Percentiles rank a stretch among this genome's conserved stretches.
These are phyloP conservation scores for Neospermospora avenae DNA, from an alignment of 2,329 filamentous ascomycete genomes.

Conservation along the genomic window DNA sequence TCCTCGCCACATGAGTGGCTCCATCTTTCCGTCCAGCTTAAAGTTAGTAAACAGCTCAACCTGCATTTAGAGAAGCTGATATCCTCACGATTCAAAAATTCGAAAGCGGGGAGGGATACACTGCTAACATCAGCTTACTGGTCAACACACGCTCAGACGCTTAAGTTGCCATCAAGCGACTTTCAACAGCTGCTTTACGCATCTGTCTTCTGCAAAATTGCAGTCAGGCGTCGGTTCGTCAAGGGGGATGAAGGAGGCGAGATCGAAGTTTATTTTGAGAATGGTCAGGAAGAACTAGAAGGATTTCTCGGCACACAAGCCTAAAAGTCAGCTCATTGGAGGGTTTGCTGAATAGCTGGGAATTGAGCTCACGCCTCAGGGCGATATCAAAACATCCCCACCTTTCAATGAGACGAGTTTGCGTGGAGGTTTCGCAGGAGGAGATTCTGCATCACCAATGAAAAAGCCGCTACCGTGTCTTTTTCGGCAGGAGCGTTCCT, in stretches of 20 bases:
- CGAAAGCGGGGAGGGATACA: no score
- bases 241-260: slow-evolving; percentile 30
- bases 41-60: no score
- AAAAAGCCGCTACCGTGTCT: slow-evolving; percentile 5
- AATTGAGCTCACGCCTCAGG: slow-evolving; percentile 41
- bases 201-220: no score
- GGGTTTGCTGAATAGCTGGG: slow-evolving; percentile 42
- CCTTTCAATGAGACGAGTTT: slow-evolving; percentile 50
- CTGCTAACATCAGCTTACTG: no score
- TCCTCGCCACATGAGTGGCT: no score
- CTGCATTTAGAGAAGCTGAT: no score
- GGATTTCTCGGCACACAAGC: slow-evolving; percentile 43
- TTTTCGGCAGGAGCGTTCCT: background rate
- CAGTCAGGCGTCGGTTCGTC: no score
- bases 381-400: slow-evolving; percentile 42
- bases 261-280: slow-evolving; percentile 40
- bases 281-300: slow-evolving; percentile 38
- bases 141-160: no score
- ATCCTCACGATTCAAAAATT: no score
- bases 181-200: slow-evolving; percentile 38
- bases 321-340: slow-evolving; percentile 37
- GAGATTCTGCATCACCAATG: slow-evolving; percentile 40
- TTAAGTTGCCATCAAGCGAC: no score
- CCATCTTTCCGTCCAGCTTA: no score
- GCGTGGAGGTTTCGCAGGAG: slow-evolving; percentile 50